Evolutionary conservation across 2,329 filamentous ascomycete species (phyloP).

Genomic region (Dactylonectria macrodidyma): DNA sequence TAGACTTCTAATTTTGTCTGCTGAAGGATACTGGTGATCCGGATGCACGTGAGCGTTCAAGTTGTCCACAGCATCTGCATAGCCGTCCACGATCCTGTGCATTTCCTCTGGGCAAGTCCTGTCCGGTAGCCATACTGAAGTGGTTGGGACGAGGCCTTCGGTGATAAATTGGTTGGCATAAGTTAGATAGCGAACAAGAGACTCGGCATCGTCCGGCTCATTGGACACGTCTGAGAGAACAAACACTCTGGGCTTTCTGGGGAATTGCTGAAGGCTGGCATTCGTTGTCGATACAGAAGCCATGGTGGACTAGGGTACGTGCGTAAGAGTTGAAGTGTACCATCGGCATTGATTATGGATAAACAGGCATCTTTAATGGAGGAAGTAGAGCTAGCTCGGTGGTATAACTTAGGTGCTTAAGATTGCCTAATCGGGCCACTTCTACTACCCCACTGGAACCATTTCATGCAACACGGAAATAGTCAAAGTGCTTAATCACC

Average conservation of each 20-base stretch:
- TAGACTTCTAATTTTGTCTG: conserved; percentile 51
- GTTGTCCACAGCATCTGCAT: conserved; percentile 59
- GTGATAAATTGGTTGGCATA: conserved; percentile 22
- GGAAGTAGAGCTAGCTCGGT: too few species aligned
- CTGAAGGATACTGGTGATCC: conserved; percentile 56
- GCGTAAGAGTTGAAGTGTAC: too few species aligned
- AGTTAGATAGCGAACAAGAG: conserved; percentile 20
- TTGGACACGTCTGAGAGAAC: conserved; percentile 22
- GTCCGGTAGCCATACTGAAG: conserved; percentile 15
- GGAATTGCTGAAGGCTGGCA: not conserved
- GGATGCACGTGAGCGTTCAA: conserved; percentile 63
- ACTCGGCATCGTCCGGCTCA: conserved; percentile 26
- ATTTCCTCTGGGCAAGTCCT: conserved; percentile 57
- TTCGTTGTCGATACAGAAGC: too few species aligned
- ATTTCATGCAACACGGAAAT: too few species aligned
- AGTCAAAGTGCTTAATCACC: too few species aligned
- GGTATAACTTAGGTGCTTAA: too few species aligned
- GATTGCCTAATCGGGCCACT: too few species aligned
- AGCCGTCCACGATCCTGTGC: conserved; percentile 58
- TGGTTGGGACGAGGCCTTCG: conserved; percentile 11
- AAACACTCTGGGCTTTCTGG: conserved; percentile 19
- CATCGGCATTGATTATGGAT: too few species aligned
- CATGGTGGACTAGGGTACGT: too few species aligned
- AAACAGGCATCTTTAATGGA: too few species aligned
- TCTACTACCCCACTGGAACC: too few species aligned